Percentiles rank a stretch among this genome's conserved stretches.
phyloP scores from a whole-genome alignment of 2,329 filamentous ascomycete genomes.

The Shiraia bambusicola region DNA sequence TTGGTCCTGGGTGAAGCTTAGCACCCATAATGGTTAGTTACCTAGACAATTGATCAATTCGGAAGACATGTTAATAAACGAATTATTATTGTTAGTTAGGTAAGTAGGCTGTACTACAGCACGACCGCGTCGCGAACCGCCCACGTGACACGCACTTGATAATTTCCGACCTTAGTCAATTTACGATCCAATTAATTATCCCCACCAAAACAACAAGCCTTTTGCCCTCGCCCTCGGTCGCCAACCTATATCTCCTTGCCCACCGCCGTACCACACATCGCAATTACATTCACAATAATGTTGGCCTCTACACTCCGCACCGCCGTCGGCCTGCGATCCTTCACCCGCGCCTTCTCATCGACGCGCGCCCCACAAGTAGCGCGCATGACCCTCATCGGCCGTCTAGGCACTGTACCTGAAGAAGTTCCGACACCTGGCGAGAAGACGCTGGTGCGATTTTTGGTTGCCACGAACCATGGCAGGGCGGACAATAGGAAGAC shows the following conservation, averaged over 20 bases:
- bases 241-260: slow-evolving; percentile 1
- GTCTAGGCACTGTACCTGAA: slow-evolving; percentile 79
- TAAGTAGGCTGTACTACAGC: background rate
- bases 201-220: slow-evolving; percentile 8
- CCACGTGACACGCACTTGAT: slow-evolving; percentile 9
- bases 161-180: slow-evolving; percentile 1
- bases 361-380: slow-evolving; percentile 65
- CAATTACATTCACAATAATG: slow-evolving; percentile 23
- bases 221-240: slow-evolving; percentile 2
- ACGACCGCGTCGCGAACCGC: slow-evolving; percentile 20
- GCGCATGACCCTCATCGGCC: slow-evolving; percentile 82
- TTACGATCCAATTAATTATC: no score
- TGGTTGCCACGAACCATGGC: slow-evolving; percentile 70
- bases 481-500: slow-evolving; percentile 69
- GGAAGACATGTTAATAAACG: slow-evolving; percentile 17
- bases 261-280: background rate
- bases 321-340: slow-evolving; percentile 53
- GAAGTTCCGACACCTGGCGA: slow-evolving; percentile 72
- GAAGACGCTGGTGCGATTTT: slow-evolving; percentile 73
- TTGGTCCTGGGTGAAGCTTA: no score
- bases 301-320: slow-evolving; percentile 48
- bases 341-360: slow-evolving; percentile 73
- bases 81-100: no score
- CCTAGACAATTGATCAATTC: no score
- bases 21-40: no score